Evolutionary conservation across 2,329 filamentous ascomycete genomes (phyloP), one percentile per base, ranked within the genome.

Genomic region (Tolypocladium album): DNA sequence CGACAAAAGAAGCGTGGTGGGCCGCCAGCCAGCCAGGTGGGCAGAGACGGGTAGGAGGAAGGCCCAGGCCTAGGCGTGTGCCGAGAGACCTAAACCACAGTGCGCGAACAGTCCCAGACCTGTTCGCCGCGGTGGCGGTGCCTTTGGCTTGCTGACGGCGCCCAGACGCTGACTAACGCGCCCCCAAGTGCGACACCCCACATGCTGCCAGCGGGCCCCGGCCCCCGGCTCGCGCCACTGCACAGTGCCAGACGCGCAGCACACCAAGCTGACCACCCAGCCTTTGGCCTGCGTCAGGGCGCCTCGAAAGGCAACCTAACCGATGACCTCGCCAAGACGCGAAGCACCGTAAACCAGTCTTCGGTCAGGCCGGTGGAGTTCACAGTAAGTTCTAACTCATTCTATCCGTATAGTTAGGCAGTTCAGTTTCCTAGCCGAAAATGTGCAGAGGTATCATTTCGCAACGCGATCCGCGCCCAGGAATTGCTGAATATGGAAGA

Each of bases 1-100:
- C 63, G 62, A 67, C 65, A 65, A 67, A 66, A 66, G 64, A 66
- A 64, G 68, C 63, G 64, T 64, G 67, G 67, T 65, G 66, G 64
- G 61, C 64, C 62, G 59, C 56, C 56, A 57, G 58, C 58, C 43
- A 55, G 45, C 43, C 42, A 43, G 59, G 57, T 61, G 58, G 53
- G 57, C 52, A 61, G 58, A 50, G 43, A n/a, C 56, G 56, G 56
- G 58, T 55, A 58, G 40, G 58, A 47, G 56, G 50, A 20, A 58
- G 60, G 58, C 56, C 58, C 56, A 45, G 58, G 58, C 34, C 27
- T 31, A 31, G 27, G 27, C 27, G 27, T 3, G 42, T 24, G 53
- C 34, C 57, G 47, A 36, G 47, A 45, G 43, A 55, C 45, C 58
- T 52, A 39, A n/a, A 39, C 9, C 40, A 59, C 60, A 58, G 58